Conservation (phyloP, 2,329 filamentous ascomycete species). For the Phoma sp. region DNA sequence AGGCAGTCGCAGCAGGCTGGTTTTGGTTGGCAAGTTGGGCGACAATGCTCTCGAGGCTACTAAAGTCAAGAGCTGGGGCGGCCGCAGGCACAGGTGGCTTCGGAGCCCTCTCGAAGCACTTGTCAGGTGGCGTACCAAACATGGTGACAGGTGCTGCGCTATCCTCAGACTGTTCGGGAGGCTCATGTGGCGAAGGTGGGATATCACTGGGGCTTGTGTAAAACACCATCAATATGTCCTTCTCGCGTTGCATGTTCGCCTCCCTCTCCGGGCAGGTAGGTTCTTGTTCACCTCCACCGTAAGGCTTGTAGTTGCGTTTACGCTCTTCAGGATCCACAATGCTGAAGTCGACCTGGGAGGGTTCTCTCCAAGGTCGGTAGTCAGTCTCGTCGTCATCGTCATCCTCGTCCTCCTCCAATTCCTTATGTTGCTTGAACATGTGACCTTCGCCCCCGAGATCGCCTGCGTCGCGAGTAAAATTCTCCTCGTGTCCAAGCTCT, state of each 20-base stretch:
- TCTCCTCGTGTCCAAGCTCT: constrained; percentile 69
- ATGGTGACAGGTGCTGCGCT: constrained; percentile 26
- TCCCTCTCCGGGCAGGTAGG: constrained; percentile 52
- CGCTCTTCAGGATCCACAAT: constrained; percentile 49
- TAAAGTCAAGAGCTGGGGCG: constrained; percentile 28
- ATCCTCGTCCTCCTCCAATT: constrained; percentile 68
- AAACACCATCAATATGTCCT: constrained; percentile 54
- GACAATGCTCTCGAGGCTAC: constrained; percentile 37
- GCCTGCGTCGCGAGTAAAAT: constrained; percentile 72
- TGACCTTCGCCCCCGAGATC: constrained; percentile 71
- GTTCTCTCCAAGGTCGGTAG: constrained; percentile 41
- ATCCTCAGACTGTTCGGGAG: constrained; percentile 43
- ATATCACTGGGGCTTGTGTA: constrained; percentile 54
- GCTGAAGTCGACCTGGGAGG: constrained; percentile 52
- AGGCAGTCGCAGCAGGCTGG: constrained; percentile 17
- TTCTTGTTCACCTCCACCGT: constrained; percentile 51
- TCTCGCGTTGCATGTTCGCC: constrained; percentile 53
- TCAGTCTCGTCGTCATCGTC: constrained; percentile 61
- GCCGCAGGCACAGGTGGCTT: constrained; percentile 21
- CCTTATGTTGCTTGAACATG: constrained; percentile 63
- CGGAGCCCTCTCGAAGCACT: constrained; percentile 31
- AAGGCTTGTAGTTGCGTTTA: constrained; percentile 52
- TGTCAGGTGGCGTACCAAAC: constrained; percentile 48
- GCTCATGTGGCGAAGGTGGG: constrained; percentile 54
- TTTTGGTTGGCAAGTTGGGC: constrained; percentile 31